Percentiles rank a stretch among this genome's conserved stretches.
Evolutionary conservation across 306 rosid genomes (phyloP).

Genomic region (Prunus fruticosa): DNA sequence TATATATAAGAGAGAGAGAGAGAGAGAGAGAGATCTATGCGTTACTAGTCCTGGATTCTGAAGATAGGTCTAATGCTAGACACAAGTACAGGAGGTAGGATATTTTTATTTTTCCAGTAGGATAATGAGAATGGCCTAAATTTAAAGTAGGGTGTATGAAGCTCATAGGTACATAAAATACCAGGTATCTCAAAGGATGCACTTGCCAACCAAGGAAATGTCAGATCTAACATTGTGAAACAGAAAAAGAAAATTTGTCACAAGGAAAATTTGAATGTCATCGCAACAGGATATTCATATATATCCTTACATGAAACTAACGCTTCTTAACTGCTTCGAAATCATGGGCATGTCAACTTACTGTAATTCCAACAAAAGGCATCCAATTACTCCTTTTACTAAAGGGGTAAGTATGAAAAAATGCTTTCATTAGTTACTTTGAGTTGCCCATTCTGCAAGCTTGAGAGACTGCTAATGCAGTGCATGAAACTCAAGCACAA

Average conservation of each 20-base stretch:
- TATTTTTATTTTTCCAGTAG: neutral
- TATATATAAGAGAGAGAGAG: neutral
- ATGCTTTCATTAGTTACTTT: neutral
- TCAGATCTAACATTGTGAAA: neutral
- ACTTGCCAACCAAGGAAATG: neutral
- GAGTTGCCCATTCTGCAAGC: neutral
- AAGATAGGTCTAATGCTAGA: neutral
- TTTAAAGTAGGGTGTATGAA: neutral
- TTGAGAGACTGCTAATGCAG: neutral
- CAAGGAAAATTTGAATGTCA: neutral
- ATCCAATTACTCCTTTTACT: neutral
- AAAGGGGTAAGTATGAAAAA: too few species aligned
- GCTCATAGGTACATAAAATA: neutral
- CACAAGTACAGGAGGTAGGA: neutral
- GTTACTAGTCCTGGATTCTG: neutral
- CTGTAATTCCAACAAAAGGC: neutral
- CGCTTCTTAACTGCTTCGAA: neutral
- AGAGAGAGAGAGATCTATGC: neutral
- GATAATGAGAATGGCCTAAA: neutral
- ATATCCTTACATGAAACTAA: neutral
- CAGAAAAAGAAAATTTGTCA: neutral
- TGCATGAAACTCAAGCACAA: neutral
- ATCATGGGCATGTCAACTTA: neutral
- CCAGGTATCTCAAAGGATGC: neutral
- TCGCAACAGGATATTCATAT: neutral